These are phyloP conservation scores for Coemansia sp. DNA, from an alignment of 192 early-diverging fungal genomes.

Conservation along the genomic window DNA sequence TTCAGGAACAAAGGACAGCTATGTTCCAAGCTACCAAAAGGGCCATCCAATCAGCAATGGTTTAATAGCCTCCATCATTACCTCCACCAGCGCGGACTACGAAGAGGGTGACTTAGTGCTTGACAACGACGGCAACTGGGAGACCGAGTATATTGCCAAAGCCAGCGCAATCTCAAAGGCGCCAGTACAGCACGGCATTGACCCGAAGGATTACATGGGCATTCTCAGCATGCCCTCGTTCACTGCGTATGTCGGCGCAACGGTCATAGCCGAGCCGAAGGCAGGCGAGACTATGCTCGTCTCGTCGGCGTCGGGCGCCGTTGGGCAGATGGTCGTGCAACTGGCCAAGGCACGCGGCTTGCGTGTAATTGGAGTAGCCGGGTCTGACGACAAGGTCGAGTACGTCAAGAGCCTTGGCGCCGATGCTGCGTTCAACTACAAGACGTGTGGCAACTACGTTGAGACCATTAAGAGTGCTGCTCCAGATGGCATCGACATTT, in stretches of 20 bases:
- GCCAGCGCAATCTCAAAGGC: slow-evolving; percentile 18
- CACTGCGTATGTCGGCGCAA: slow-evolving; percentile 73
- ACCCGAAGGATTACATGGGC: slow-evolving; percentile 63
- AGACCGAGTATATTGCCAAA: slow-evolving; percentile 52
- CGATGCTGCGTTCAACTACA: slow-evolving; percentile 94
- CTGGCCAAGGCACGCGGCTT: slow-evolving; percentile 75
- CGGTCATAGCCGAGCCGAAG: slow-evolving; percentile 70
- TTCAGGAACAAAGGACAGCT: slow-evolving; percentile 58
- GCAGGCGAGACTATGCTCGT: slow-evolving; percentile 83
- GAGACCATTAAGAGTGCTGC: slow-evolving; percentile 61
- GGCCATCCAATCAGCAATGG: slow-evolving; percentile 50
- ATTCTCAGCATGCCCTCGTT: slow-evolving; percentile 79
- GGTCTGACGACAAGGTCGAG: slow-evolving; percentile 85
- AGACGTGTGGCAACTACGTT: slow-evolving; percentile 59
- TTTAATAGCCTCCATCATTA: slow-evolving; percentile 63
- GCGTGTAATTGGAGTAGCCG: slow-evolving; percentile 80
- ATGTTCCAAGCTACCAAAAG: slow-evolving; percentile 62
- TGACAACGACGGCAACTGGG: slow-evolving; percentile 69
- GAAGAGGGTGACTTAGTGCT: slow-evolving; percentile 76
- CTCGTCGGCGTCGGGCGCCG: slow-evolving; percentile 77
- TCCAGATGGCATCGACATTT: slow-evolving; percentile 85
- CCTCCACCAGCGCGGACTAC: slow-evolving; percentile 61
- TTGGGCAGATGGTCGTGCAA: slow-evolving; percentile 78
- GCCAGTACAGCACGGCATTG: slow-evolving; percentile 38
- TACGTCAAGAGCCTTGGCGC: slow-evolving; percentile 72